Evolutionary conservation across 2,329 filamentous ascomycete species (phyloP).

Genomic region (Stenocarpella maydis): DNA sequence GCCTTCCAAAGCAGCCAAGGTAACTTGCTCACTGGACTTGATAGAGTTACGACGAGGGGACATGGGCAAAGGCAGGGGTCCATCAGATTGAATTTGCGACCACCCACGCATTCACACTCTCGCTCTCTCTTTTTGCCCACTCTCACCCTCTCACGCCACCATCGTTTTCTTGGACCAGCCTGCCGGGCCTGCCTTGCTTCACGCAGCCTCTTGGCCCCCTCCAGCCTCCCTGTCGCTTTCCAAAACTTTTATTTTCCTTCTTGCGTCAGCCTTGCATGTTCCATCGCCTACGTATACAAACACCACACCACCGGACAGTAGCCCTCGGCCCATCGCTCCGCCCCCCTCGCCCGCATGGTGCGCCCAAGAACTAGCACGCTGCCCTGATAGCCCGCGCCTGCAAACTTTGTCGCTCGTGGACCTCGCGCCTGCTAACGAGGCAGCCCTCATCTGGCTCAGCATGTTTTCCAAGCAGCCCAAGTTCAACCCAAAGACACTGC

Average conservation of each 20-base stretch:
- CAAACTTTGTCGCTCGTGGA: not conserved
- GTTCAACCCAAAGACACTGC: conserved; percentile 30
- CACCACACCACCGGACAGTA: not conserved
- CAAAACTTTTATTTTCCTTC: not conserved
- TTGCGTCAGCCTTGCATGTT: not conserved
- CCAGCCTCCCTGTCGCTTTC: not conserved
- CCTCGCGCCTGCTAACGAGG: conserved; percentile 15
- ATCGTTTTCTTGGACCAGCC: conserved; percentile 11
- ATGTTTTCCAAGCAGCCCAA: conserved; percentile 34
- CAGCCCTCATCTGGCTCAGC: not conserved
- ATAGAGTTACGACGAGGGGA: no score
- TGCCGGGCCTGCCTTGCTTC: conserved; percentile 10
- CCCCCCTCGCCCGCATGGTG: conserved; percentile 14
- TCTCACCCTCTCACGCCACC: conserved; percentile 25
- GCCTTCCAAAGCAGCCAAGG: conserved; percentile 5
- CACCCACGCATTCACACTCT: not conserved
- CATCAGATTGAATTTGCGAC: conserved; percentile 23
- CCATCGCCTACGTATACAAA: not conserved
- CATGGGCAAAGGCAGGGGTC: no score
- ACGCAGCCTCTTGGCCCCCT: conserved; percentile 1
- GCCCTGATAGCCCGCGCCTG: conserved; percentile 15
- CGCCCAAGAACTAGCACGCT: conserved; percentile 14
- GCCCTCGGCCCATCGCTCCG: not conserved
- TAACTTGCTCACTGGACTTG: no score
- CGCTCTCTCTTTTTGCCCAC: not conserved